Conservation (phyloP, 805 yeast species). For the Candida tallmaniae region DNA sequence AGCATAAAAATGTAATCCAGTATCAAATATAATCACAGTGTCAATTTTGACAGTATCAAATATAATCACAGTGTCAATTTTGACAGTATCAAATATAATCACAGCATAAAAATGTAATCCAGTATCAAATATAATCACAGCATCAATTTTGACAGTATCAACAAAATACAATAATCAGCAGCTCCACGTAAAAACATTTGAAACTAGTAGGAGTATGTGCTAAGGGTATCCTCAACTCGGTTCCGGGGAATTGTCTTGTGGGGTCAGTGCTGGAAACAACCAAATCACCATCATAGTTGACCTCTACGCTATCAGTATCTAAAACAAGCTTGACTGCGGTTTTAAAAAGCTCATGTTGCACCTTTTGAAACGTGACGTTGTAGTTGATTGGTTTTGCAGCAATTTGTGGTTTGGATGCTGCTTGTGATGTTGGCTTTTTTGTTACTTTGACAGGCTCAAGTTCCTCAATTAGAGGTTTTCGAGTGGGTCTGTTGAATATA, state of each 20-base stretch:
- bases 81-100: no score
- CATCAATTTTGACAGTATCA: no score
- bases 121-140: no score
- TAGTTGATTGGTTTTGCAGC: constrained; percentile 1
- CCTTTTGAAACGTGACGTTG: constrained; percentile 13
- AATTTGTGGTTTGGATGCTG: not conserved
- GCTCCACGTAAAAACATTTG: constrained; percentile 6
- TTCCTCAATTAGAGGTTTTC: constrained; percentile 53
- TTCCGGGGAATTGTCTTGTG: not conserved
- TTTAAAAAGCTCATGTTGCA: no score
- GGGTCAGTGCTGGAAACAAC: no score
- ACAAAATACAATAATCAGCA: constrained; percentile 7
- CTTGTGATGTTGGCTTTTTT: not conserved
- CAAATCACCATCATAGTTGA: not conserved
- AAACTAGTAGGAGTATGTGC: not conserved
- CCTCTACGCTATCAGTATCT: not conserved
- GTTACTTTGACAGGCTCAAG: constrained; percentile 5
- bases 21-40: no score
- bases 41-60: no score
- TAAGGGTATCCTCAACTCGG: constrained; percentile 3
- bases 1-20: no score
- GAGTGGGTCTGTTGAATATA: constrained; percentile 4
- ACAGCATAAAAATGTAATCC: no score
- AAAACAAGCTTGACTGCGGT: constrained; percentile 1
- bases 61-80: no score